phyloP scores from a whole-genome alignment of 345 rosid species.

The Boechera divaricarpa region DNA sequence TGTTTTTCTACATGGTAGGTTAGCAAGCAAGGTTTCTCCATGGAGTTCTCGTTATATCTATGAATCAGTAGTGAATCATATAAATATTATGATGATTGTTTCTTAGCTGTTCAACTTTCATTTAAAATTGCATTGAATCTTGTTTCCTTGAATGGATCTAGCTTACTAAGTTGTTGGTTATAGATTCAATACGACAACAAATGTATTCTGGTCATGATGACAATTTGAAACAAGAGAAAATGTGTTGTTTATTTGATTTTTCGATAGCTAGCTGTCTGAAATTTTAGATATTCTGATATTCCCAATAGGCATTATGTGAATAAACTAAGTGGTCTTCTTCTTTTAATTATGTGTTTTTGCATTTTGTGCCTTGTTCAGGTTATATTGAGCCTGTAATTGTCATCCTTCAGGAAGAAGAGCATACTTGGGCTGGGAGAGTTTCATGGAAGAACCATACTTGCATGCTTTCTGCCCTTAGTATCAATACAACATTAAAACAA shows the following conservation, averaged over 20 bases:
- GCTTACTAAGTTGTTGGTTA: constrained; percentile 20
- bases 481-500: constrained; percentile 90
- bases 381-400: constrained; percentile 97
- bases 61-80: background rate
- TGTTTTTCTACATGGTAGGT: constrained; percentile 88
- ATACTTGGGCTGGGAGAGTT: constrained; percentile 93
- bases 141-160: constrained; percentile 24
- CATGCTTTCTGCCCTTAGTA: constrained; percentile 94
- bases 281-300: constrained; percentile 18
- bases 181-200: background rate
- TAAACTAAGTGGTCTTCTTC: constrained; percentile 26
- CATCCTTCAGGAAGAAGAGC: constrained; percentile 94
- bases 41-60: constrained; percentile 17
- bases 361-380: constrained; percentile 58
- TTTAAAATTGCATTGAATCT: background rate
- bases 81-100: background rate
- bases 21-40: constrained; percentile 35
- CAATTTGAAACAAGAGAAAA: constrained; percentile 13
- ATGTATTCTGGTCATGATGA: constrained; percentile 16
- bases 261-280: constrained; percentile 20
- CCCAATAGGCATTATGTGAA: constrained; percentile 18
- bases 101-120: constrained; percentile 19
- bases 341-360: constrained; percentile 34
- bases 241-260: constrained; percentile 27
- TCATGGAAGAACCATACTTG: constrained; percentile 97